phyloP scores from a whole-genome alignment of 2,329 filamentous ascomycete genomes.

The Helminthosporium solani region DNA sequence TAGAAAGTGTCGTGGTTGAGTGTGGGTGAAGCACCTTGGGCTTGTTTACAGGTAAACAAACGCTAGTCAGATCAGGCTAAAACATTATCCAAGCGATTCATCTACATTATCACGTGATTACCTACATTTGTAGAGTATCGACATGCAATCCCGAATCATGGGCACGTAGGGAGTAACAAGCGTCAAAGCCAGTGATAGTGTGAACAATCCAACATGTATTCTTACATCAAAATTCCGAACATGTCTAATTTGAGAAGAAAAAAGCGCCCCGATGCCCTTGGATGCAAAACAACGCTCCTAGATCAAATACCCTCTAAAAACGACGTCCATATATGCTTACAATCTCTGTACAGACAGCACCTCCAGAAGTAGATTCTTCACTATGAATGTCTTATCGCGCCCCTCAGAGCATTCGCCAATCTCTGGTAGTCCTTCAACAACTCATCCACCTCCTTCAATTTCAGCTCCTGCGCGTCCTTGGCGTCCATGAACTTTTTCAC shows the following conservation, averaged over 20 bases:
- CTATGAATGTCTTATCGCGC: constrained; percentile 42
- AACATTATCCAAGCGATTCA: not conserved
- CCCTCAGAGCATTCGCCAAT: constrained; percentile 47
- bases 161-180: no score
- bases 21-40: not conserved
- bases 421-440: constrained; percentile 47
- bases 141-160: no score
- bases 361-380: not conserved
- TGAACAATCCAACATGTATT: no score
- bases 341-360: not conserved
- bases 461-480: constrained; percentile 48
- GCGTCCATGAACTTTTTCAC: constrained; percentile 50
- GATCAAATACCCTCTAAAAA: not conserved
- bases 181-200: no score
- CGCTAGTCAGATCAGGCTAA: no score
- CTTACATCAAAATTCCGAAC: no score
- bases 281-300: no score
- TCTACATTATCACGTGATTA: no score
- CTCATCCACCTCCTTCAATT: constrained; percentile 52
- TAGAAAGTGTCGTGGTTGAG: constrained; percentile 10
- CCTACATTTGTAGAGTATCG: no score
- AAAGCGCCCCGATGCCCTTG: no score
- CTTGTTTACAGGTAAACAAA: not conserved
- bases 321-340: not conserved
- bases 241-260: no score